phyloP scores from a whole-genome alignment of 495 filamentous ascomycete genomes.

The Ascobolus immersus region DNA sequence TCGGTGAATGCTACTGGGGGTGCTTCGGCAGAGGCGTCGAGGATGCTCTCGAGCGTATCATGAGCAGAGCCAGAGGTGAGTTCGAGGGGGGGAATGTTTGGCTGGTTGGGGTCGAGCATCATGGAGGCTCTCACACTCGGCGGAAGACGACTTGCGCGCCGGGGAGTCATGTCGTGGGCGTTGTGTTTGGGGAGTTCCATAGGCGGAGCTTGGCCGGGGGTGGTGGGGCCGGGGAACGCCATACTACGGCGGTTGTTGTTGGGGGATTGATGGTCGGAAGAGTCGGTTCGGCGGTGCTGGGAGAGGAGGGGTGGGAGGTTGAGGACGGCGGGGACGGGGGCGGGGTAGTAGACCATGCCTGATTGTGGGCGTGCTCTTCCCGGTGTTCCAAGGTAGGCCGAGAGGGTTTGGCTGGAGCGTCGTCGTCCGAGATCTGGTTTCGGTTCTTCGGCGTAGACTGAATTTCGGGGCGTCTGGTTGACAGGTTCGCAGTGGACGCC shows the following conservation, averaged over 20 bases:
- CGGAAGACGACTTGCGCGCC: no score
- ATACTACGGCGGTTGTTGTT: constrained; percentile 8
- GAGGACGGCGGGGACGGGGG: constrained; percentile 75
- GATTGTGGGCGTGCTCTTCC: constrained; percentile 26
- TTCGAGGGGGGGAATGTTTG: no score
- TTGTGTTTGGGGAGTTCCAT: constrained; percentile 29
- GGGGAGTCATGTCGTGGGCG: no score
- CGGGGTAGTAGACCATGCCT: constrained; percentile 75
- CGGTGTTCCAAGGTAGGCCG: constrained; percentile 21
- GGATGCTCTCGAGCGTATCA: constrained; percentile 69
- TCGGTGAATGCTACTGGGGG: constrained; percentile 91
- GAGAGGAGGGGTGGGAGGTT: constrained; percentile 78
- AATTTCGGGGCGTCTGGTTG: constrained; percentile 3
- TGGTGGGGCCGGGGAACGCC: constrained; percentile 4
- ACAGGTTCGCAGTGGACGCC: constrained; percentile 54
- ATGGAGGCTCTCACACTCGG: no score
- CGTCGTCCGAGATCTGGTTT: constrained; percentile 16
- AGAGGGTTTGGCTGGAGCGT: constrained; percentile 36
- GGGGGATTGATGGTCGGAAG: no score
- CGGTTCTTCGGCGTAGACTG: constrained; percentile 4
- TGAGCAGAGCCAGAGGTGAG: constrained; percentile 61
- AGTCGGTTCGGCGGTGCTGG: constrained; percentile 33
- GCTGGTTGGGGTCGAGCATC: no score
- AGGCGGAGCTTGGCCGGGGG: constrained; percentile 8
- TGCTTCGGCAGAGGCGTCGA: constrained; percentile 78